These are phyloP conservation scores for Agaricus blazei DNA, from an alignment of 768 basidiomycete species.

Conservation along the genomic window DNA sequence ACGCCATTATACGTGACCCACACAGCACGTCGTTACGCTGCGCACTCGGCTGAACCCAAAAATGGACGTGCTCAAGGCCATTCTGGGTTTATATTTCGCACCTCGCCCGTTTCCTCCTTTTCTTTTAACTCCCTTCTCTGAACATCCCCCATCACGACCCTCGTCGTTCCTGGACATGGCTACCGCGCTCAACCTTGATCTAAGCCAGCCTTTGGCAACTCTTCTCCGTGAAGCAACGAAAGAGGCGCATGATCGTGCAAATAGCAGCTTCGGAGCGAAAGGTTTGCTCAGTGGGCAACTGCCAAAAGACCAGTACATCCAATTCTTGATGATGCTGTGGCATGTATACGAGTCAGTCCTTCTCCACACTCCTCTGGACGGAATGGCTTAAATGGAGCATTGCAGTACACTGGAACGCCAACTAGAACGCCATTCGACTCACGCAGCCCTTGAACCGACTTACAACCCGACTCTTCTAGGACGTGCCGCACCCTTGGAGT, in stretches of 20 bases:
- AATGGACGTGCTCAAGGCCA: no score
- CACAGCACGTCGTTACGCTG: constrained; percentile 1
- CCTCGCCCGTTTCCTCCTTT: not conserved
- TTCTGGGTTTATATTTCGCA: no score
- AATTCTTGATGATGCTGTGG: constrained; percentile 75
- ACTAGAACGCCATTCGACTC: constrained; percentile 52
- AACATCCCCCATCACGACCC: constrained; percentile 5
- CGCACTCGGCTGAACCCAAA: no score
- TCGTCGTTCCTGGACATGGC: constrained; percentile 23
- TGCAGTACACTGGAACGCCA: constrained; percentile 51
- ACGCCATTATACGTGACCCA: no score
- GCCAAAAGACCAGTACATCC: constrained; percentile 58
- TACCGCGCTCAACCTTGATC: constrained; percentile 25
- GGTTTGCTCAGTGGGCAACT: constrained; percentile 56
- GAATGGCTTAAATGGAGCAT: not conserved
- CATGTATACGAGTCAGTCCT: constrained; percentile 65
- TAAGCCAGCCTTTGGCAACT: constrained; percentile 37
- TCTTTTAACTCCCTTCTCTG: constrained; percentile 8
- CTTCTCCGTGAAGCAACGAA: constrained; percentile 43
- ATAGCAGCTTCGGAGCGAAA: constrained; percentile 51
- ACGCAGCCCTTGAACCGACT: constrained; percentile 60
- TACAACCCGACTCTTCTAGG: constrained; percentile 68
- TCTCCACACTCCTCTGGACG: not conserved
- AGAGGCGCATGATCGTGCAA: constrained; percentile 53
- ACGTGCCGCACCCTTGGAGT: constrained; percentile 51